Percentiles rank a stretch among this genome's conserved stretches.
phyloP scores from a whole-genome alignment of 2,329 filamentous ascomycete species.

The Stemphylium lycopersici region DNA sequence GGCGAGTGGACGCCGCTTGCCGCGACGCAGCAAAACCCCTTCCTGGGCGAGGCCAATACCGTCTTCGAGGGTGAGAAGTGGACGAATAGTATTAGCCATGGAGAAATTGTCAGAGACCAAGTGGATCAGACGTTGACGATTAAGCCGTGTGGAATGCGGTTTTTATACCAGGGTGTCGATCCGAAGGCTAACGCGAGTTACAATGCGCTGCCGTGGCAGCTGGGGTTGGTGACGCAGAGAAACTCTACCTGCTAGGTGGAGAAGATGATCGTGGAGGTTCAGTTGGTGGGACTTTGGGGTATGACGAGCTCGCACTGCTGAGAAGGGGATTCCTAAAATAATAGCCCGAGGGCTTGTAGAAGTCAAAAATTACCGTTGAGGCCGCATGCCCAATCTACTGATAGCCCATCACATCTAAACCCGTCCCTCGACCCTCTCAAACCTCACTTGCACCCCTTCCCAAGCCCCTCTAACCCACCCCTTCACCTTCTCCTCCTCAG shows the following conservation, averaged over 20 bases:
- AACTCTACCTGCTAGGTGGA: background rate
- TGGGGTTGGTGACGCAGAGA: conserved; percentile 43
- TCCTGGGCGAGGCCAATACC: conserved; percentile 48
- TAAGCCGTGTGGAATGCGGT: conserved; percentile 42
- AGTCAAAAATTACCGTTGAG: no score
- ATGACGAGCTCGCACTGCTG: no score
- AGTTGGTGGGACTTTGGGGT: no score
- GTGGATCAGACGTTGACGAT: conserved; percentile 50
- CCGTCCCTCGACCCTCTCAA: no score
- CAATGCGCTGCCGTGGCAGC: conserved; percentile 48
- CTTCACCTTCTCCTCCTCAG: no score
- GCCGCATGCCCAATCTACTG: no score
- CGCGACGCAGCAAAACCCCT: conserved; percentile 47
- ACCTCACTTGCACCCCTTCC: no score
- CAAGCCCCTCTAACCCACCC: no score
- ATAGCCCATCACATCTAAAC: no score
- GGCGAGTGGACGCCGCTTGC: conserved; percentile 47
- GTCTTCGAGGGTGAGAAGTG: conserved; percentile 43
- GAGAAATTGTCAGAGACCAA: conserved; percentile 42
- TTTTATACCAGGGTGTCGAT: conserved; percentile 50
- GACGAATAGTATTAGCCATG: conserved; percentile 49
- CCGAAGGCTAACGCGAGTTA: conserved; percentile 41
- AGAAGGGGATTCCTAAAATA: no score
- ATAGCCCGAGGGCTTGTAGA: no score
- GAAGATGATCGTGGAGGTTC: no score